Base-by-base conservation (phyloP, 2,329 filamentous ascomycete genomes). In the Beauveria brongniartii region DNA sequence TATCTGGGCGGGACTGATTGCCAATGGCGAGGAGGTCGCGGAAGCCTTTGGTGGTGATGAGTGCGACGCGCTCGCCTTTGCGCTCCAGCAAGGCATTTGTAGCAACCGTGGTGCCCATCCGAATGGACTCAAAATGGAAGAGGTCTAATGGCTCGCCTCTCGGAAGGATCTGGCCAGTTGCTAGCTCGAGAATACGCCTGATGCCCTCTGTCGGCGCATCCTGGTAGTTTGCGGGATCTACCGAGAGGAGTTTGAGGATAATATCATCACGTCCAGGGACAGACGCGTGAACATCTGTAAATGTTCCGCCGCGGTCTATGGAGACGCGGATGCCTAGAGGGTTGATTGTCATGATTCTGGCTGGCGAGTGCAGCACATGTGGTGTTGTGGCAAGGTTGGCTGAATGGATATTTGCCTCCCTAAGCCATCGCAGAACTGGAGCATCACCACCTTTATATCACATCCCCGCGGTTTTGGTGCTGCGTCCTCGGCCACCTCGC, bases 81-180 rank as follows among this genome's bases (percentile, higher is more conserved):
- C 88, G 76, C 69, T 91, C 88, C 1, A 91, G 74, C n/a, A 91
- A 73, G 1, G 88, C 88, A 70, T 91, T 91, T 0, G 88, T 91
- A 1, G 88, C 88, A 2, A 91, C 88, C 0, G 88, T 91, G 0
- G 89, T 91, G n/a, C 89, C 88, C 87, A 91, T 91, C 24, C 88
- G 84, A 67, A 91, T 90, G 61, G 84, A 88, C 69, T 89, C 85
- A 43, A 77, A 71, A 12, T 71, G 67, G 0, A 69, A 70, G 1
- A 74, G 69, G 12, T 76, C 71, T 12, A 77, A 56, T 7, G 71
- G 60, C 1, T 70, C 66, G 1, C 72, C 73, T 5, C 72, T 67
- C 0, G 74, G 72, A 18, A 76, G 67, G 2, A 69, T 63, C 6
- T 67, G 67, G 3, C 69, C 68, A 1, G 70, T 69, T 6, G 71